These are phyloP conservation scores for Exserohilum turcica DNA, from an alignment of 2,329 filamentous ascomycete genomes.

Conservation along the genomic window DNA sequence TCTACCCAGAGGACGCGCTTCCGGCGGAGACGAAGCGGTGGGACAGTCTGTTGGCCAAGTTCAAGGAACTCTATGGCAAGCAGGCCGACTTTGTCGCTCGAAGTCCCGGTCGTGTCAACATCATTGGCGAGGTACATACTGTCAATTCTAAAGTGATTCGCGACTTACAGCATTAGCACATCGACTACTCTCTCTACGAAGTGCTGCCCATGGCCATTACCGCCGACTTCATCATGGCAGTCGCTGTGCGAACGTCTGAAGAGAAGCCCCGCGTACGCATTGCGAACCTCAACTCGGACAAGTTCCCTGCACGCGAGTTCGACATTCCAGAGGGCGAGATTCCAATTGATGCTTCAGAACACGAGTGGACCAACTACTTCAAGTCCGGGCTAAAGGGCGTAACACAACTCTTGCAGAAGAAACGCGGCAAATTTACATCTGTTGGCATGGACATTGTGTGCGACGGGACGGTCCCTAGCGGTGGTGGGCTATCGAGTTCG, in stretches of 20 bases:
- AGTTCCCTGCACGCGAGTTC: conserved; percentile 78
- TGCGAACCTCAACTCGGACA: conserved; percentile 75
- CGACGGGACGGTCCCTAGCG: conserved; percentile 89
- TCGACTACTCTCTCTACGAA: conserved; percentile 97
- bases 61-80: conserved; percentile 71
- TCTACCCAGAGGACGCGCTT: conserved; percentile 79
- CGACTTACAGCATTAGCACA: conserved; percentile 64
- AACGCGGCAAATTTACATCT: conserved; percentile 70
- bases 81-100: conserved; percentile 81
- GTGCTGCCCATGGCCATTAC: conserved; percentile 95
- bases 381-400: conserved; percentile 87
- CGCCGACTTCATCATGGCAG: conserved; percentile 86
- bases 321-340: conserved; percentile 65
- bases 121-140: conserved; percentile 76
- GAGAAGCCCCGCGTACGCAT: conserved; percentile 70
- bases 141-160: background rate
- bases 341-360: conserved; percentile 77
- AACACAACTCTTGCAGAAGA: conserved; percentile 71
- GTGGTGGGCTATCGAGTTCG: conserved; percentile 90
- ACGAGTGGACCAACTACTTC: conserved; percentile 99
- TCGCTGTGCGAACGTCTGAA: conserved; percentile 62
- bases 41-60: conserved; percentile 72
- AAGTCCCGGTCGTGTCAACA: conserved; percentile 93
- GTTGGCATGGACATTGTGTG: conserved; percentile 85
- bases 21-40: conserved; percentile 73